Evolutionary conservation across 768 basidiomycete genomes (phyloP), one percentile per base, ranked within the genome.

Genomic region (Xerocomellus dryophilus): DNA sequence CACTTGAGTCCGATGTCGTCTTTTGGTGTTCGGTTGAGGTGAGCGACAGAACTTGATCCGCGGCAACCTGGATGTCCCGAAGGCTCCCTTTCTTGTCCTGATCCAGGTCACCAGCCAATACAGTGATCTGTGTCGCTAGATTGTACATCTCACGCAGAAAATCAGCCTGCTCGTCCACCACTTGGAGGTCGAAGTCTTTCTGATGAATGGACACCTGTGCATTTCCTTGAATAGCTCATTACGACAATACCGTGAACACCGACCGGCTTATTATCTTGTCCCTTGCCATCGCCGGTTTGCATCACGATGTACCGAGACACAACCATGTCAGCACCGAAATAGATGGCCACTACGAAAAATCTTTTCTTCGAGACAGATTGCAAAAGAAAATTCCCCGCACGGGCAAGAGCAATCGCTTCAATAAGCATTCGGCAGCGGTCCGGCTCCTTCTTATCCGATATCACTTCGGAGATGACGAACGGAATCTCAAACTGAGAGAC

Each of bases 61-160:
- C 50, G 8, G 5, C 54, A 2, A 0, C 17, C 5, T 39, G n/a
- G 21, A 60, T 17, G 2, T 17, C 14, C 3, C 0, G 0, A 2
- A 58, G 50, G 17, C 21, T 6, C 2, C 2, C 12, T 36, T 15
- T 11, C 39, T 47, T 58, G 5, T 8, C 5, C 8, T 5, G 14
- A 39, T 57, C 59, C 18, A 61, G 23, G 14, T 54, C 38, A 1
- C 35, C 5, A 0, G 35, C 23, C 34, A 56, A 15, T 17, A 3
- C 40, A 6, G 1, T 5, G 8, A 61, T n/a, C 20, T 36, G 11
- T 14, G 40, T 40, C 2, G 32, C 40, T 5, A 61, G 44, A 46
- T 61, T 61, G 31, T 50, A 61, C 59, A 60, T 56, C 39, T 56
- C 59, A 1, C 46, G 29, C 20, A 61, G 40, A 20, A 61, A 56